phyloP scores from a whole-genome alignment of 495 filamentous ascomycete species.

The Astrothelium macrocarpum region DNA sequence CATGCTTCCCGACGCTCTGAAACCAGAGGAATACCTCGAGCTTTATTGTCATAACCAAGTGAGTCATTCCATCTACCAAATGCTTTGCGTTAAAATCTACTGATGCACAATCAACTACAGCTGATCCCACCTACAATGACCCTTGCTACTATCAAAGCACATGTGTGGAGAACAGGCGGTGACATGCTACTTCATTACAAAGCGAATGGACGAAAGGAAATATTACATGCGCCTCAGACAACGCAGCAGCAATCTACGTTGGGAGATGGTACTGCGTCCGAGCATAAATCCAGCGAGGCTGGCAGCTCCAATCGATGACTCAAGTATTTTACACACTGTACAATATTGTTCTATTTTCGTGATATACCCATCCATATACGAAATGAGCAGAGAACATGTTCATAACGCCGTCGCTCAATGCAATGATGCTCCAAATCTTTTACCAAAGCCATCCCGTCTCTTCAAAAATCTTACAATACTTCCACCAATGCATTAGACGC shows the following conservation, averaged over 20 bases:
- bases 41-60: slow-evolving; percentile 89
- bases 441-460: neutral
- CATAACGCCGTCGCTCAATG: neutral
- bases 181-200: slow-evolving; percentile 89
- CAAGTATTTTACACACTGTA: neutral
- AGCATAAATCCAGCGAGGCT: neutral
- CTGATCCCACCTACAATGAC: slow-evolving; percentile 67
- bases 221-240: slow-evolving; percentile 6
- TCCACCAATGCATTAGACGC: slow-evolving; percentile 60
- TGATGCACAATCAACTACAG: slow-evolving; percentile 35
- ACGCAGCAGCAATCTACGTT: neutral
- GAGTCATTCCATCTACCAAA: slow-evolving; percentile 24
- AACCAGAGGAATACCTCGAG: slow-evolving; percentile 87
- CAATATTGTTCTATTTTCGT: neutral
- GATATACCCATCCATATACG: neutral
- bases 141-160: slow-evolving; percentile 76
- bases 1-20: slow-evolving; percentile 46
- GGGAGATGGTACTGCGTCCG: neutral
- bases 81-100: neutral
- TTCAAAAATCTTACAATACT: neutral
- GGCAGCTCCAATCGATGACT: neutral
- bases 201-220: slow-evolving; percentile 65
- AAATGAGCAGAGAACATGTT: neutral
- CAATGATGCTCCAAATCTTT: neutral
- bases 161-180: slow-evolving; percentile 84